A percentile compares a stretch with the other conserved stretches of the same genome.
These are phyloP conservation scores for Phytopythium chamaehyphon DNA, from an alignment of 352 stramenopile species.

Conservation along the genomic window DNA sequence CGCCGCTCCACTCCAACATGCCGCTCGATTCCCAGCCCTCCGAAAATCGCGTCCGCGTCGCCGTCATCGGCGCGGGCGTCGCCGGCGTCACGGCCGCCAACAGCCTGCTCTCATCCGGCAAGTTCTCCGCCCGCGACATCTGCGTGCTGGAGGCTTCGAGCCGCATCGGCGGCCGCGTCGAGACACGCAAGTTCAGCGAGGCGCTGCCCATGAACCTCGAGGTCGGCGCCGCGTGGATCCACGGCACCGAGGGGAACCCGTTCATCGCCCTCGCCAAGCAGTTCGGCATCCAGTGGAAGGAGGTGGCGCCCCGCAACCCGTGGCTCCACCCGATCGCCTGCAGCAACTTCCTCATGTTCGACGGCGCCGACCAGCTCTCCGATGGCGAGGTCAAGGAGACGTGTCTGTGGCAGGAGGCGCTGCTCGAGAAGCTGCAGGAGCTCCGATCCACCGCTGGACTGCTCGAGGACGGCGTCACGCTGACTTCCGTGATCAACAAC, in stretches of 20 bases:
- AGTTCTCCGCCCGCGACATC: conserved; percentile 26
- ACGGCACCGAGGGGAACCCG: conserved; percentile 40
- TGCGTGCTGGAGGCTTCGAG: conserved; percentile 44
- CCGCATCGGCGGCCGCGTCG: conserved; percentile 46
- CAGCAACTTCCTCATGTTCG: conserved; percentile 41
- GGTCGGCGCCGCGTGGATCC: conserved; percentile 55
- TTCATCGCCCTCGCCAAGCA: conserved; percentile 32
- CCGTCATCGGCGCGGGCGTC: conserved; percentile 41
- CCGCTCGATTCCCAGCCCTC: neutral
- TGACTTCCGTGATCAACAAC: conserved; percentile 31
- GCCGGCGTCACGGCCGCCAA: conserved; percentile 43
- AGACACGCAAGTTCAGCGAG: conserved; percentile 44
- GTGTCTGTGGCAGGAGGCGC: conserved; percentile 37
- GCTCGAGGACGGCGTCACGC: conserved; percentile 14
- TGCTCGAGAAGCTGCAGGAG: conserved; percentile 40
- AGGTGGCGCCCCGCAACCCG: conserved; percentile 49
- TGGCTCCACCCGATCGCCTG: conserved; percentile 51
- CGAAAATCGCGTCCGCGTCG: conserved; percentile 26
- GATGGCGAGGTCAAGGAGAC: conserved; percentile 29
- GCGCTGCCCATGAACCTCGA: conserved; percentile 42
- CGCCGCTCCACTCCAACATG: neutral
- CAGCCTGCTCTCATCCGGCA: conserved; percentile 25
- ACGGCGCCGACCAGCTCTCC: conserved; percentile 18
- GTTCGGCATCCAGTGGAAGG: conserved; percentile 40
- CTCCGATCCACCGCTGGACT: conserved; percentile 17